A percentile compares a stretch with the other conserved stretches of the same genome.
Evolutionary conservation across 805 yeast genomes (phyloP).

Genomic region (Myxozyma neotropica): DNA sequence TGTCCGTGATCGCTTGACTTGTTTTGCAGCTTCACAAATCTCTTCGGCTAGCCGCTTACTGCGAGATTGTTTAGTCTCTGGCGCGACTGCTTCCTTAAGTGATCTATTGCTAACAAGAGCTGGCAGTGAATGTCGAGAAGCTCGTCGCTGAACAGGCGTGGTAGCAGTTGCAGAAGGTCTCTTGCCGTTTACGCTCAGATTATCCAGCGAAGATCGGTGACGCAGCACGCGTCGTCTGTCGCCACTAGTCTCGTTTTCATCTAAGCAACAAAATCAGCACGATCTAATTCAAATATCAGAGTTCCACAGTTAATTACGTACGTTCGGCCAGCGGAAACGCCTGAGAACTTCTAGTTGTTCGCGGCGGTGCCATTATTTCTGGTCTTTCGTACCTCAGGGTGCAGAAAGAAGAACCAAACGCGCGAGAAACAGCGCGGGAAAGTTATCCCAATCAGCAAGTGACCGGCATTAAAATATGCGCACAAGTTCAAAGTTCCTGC

Average conservation of each 20-base stretch:
- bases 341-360: slow-evolving; percentile 18
- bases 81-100: neutral
- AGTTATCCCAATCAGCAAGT: neutral
- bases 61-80: neutral
- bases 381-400: neutral
- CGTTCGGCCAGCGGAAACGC: neutral
- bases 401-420: neutral
- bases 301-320: neutral
- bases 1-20: neutral
- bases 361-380: slow-evolving; percentile 25
- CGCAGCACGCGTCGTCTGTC: neutral
- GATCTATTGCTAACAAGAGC: neutral
- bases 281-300: neutral
- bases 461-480: slow-evolving; percentile 19
- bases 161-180: neutral
- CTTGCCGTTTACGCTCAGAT: neutral
- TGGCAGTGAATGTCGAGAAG: neutral
- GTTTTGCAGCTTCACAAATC: neutral
- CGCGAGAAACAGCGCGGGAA: slow-evolving; percentile 2
- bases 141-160: neutral
- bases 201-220: neutral
- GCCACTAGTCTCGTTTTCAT: slow-evolving; percentile 7
- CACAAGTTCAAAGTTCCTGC: neutral
- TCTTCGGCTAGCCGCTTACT: neutral
- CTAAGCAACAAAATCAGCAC: neutral